These are phyloP conservation scores for Albugo laibachii DNA, from an alignment of 352 stramenopile species.

Conservation along the genomic window DNA sequence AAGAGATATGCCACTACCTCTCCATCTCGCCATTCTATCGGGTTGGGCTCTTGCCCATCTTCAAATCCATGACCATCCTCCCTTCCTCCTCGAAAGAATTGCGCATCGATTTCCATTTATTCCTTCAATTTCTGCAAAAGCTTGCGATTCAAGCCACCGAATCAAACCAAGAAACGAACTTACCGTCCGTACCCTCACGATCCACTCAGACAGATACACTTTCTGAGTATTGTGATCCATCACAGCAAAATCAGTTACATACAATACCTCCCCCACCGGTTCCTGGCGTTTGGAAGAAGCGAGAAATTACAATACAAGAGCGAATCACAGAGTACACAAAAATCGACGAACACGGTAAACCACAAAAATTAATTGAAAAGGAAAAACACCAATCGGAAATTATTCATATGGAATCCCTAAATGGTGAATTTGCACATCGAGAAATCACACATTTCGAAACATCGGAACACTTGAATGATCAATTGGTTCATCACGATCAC, in stretches of 20 bases:
- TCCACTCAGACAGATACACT: not conserved
- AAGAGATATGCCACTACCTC: conserved; percentile 46
- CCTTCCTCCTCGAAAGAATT: conserved; percentile 8
- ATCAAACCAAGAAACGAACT: not conserved
- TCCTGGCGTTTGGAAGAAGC: conserved; percentile 71
- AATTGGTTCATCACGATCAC: conserved; percentile 61
- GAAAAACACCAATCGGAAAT: conserved; percentile 72
- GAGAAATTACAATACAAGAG: conserved; percentile 73
- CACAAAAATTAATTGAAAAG: conserved; percentile 61
- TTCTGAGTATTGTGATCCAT: no score
- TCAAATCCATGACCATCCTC: not conserved
- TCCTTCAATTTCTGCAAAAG: conserved; percentile 47
- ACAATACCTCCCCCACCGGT: conserved; percentile 15
- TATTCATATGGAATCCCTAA: conserved; percentile 65
- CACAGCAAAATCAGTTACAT: no score
- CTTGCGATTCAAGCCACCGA: conserved; percentile 21
- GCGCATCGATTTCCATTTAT: conserved; percentile 25
- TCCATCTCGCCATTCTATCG: conserved; percentile 41
- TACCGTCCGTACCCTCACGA: conserved; percentile 10
- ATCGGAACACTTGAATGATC: conserved; percentile 63
- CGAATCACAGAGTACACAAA: conserved; percentile 78
- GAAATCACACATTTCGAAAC: conserved; percentile 76
- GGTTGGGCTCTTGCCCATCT: conserved; percentile 22
- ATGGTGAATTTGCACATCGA: conserved; percentile 59
- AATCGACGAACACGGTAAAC: conserved; percentile 57